Base-by-base conservation (phyloP, 192 early-diverging fungal species). In the Coemansia sp. region DNA sequence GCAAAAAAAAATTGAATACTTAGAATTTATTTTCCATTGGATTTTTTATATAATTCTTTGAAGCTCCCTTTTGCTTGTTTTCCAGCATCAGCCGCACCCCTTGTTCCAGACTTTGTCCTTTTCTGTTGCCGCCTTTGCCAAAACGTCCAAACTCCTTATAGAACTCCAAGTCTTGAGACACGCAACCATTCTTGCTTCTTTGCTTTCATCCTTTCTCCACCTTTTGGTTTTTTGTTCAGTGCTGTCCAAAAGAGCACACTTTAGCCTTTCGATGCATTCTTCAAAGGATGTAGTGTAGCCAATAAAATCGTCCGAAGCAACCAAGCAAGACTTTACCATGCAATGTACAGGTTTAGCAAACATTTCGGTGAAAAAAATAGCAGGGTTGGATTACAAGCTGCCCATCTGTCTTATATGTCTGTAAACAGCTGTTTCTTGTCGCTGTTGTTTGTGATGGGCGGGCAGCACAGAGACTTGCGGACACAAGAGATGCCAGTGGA, bases 91-190 rank as follows among this genome's bases (percentile, higher is more conserved):
- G 5, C 4, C 7, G 29, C 33, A 29, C 56, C 31, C 33, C 17
- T 7, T 33, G 32, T 57, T 31, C 56, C 31, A 32, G 29, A 17
- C 32, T n/a, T 57, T 31, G 56, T 57, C 56, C 29, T 49, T 56
- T 17, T 14, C 48, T 5, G 51, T n/a, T 8, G 69, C 69, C 5
- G 63, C 40, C 8, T 52, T 45, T 25, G 48, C 63, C 16, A 80
- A 60, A 0, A 61, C 50, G 31, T 68, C 63, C 4, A 73, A 75
- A 12, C 78, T 38, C 28, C 78, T 73, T 17, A 81, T 76, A 30
- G 73, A 75, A 31, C 76, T 73, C 78, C 78, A 81, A 1, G 73
- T 48, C 14, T 67, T 48, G 5, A 72, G 17, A 36, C 69, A 81
- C 17, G 32, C 28, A 0, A 67, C 52, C 49, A 68, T 33, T 73